These are phyloP conservation scores for Dalechampia spathulata DNA, from an alignment of 441 rosid genomes.

Conservation along the genomic window DNA sequence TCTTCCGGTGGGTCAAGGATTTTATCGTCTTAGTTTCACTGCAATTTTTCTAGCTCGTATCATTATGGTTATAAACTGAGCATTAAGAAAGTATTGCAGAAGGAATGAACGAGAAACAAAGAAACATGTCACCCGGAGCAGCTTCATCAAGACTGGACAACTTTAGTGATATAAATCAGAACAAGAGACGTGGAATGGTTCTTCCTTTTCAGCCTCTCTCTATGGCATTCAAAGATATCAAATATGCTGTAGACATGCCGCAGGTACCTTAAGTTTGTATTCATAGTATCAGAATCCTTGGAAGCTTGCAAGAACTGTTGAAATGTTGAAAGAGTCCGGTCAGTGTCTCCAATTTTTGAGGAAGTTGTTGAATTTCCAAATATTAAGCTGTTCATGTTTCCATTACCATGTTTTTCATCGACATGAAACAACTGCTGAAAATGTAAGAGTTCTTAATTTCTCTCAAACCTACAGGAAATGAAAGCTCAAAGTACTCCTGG, in stretches of 20 bases:
- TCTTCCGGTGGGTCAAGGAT: constrained; percentile 20
- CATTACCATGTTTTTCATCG: too few relatives aligned
- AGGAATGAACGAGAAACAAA: constrained; percentile 15
- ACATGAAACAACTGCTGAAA: too few relatives aligned
- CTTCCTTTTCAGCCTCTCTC: constrained; percentile 63
- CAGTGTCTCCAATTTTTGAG: neutral
- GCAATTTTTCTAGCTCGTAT: neutral
- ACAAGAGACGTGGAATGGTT: constrained; percentile 48
- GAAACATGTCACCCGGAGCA: constrained; percentile 21
- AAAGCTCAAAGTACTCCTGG: constrained; percentile 46
- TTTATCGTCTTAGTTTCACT: neutral
- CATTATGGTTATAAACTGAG: constrained; percentile 6
- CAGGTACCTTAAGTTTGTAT: constrained; percentile 29
- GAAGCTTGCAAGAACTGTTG: too few relatives aligned
- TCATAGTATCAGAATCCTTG: too few relatives aligned
- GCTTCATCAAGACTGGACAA: constrained; percentile 24
- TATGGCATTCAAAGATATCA: constrained; percentile 50
- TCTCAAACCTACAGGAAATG: constrained; percentile 41
- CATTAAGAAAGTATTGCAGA: constrained; percentile 24
- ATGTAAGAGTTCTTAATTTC: neutral
- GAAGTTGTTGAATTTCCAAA: neutral
- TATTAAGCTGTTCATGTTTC: neutral
- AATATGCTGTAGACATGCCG: constrained; percentile 67
- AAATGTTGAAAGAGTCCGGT: too few relatives aligned
- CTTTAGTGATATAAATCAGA: constrained; percentile 20